Evolutionary conservation across 192 early-diverging fungal genomes (phyloP), one percentile per base, ranked within the genome.

Genomic region (Backusella tuberculispora): DNA sequence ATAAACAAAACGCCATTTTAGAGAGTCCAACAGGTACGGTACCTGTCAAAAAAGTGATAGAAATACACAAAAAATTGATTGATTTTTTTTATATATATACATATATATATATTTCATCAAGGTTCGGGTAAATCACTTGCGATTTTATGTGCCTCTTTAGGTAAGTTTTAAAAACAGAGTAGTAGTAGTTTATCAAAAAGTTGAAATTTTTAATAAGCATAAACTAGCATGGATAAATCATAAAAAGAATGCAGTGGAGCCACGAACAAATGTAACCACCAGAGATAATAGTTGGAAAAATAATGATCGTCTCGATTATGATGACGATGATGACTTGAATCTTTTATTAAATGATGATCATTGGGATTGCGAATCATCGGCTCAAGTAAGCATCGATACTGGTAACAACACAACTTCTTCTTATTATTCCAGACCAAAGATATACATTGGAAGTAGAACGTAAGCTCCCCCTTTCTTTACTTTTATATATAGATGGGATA

Each of bases 81-180:
- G n/a, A n/a, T n/a, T n/a, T n/a, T n/a, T n/a, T n/a, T n/a, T n/a
- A n/a, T 24, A n/a, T 9, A 13, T 66, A 69, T 19, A 40, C 3
- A 47, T 47, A n/a, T 6, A 29, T 29, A 41, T 37, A 12, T 34
- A 34, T 34, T 34, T 34, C 2, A 34, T 34, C 29, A 45, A 75
- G 94, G 94, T 3, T 93, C 94, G 9, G 94, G 94, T 21, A 95
- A 95, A 77, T 91, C 92, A 8, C 73, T 95, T 48, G 90, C 90
- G 0, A 69, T 95, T 34, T 74, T 95, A 24, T 92, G 92, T 68
- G 86, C 92, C 0, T 78, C 85, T 1, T 78, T 95, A 34, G 91
- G 88, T 5, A 53, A 53, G n/a, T n/a, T n/a, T n/a, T n/a, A n/a
- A n/a, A n/a, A n/a, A n/a, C n/a, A n/a, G 6, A 50, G 8, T 7